Base-by-base conservation (phyloP, 371 early-diverging fungal species). In the Parasitella parasitica region DNA sequence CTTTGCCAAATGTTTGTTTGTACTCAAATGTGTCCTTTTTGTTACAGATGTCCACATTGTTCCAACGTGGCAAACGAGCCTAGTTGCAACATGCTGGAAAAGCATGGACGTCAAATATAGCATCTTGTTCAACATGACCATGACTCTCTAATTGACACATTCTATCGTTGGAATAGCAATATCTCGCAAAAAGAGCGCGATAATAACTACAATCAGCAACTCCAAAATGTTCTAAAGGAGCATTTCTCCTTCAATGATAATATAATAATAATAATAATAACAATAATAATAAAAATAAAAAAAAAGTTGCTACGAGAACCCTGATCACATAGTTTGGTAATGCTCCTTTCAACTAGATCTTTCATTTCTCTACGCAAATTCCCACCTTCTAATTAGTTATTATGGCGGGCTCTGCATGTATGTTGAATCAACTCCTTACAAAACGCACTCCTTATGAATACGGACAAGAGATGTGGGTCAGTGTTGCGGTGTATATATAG, bases 371-470 rank as follows among this genome's bases (percentile, higher is more conserved):
- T 46, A n/a, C n/a, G n/a, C 32, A 46, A 24, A 12, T 43, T 43
- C 57, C 57, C 46, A 57, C 34, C 57, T 57, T 43, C 57, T 57
- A 41, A 55, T 55, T 55, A 55, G 53, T 13, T 30, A 57, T 55
- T 28, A 55, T 57, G 57, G 57, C 57, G 57, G 57, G 57, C 11
- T 39, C 20, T n/a, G n/a, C n/a, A n/a, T n/a, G n/a, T 46, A 22
- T 46, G 13, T 46, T 46, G 46, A 20, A 46, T 46, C 12, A 12
- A 20, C 20, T 22, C 22, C 24, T 32, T 32, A 32, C 11, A 3
- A 32, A 46, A 9, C 4, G 11, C 4, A 46, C 46, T 46, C 46
- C 46, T 46, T 46, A 46, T 20, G 22, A 30, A 30, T 30, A 30
- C 32, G 8, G 4, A 43, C 46, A 22, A 43, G 46, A 43, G 46